These are phyloP conservation scores for Linnemannia hyalina DNA, from an alignment of 192 early-diverging fungal genomes.

Conservation along the genomic window DNA sequence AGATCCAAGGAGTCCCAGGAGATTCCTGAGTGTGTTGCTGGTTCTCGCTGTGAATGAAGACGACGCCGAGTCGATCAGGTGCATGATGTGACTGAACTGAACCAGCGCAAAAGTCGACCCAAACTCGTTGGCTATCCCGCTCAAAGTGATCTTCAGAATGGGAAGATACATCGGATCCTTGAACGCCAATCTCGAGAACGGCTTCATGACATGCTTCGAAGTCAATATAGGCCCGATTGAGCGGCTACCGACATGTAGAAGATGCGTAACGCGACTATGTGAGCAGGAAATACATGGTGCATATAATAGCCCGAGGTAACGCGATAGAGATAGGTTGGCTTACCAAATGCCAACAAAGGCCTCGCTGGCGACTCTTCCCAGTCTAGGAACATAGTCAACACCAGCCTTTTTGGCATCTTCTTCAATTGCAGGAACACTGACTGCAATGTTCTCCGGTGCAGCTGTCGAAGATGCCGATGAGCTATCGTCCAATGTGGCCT, in stretches of 20 bases:
- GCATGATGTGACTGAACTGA: slow-evolving; percentile 66
- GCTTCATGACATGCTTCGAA: slow-evolving; percentile 69
- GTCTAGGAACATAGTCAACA: slow-evolving; percentile 10
- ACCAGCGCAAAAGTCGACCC: slow-evolving; percentile 70
- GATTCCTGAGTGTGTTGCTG: slow-evolving; percentile 37
- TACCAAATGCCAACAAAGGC: slow-evolving; percentile 68
- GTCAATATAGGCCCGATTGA: slow-evolving; percentile 68
- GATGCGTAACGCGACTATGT: neutral
- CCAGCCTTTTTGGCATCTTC: slow-evolving; percentile 16
- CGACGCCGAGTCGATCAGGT: slow-evolving; percentile 54
- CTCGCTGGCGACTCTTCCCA: slow-evolving; percentile 60
- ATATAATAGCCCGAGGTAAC: neutral
- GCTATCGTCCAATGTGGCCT: slow-evolving; percentile 27
- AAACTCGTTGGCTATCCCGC: slow-evolving; percentile 63
- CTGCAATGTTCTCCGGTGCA: neutral
- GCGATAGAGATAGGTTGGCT: neutral
- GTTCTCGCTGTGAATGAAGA: slow-evolving; percentile 36
- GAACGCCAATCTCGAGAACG: slow-evolving; percentile 64
- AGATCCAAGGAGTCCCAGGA: slow-evolving; percentile 41
- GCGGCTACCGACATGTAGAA: slow-evolving; percentile 20
- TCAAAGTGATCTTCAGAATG: slow-evolving; percentile 53
- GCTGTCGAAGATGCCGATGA: slow-evolving; percentile 21
- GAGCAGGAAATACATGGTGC: neutral
- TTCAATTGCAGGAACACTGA: neutral
- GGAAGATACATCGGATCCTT: slow-evolving; percentile 58